Evolutionary conservation across 768 basidiomycete species (phyloP).

Genomic region (Tulasnella calospora): DNA sequence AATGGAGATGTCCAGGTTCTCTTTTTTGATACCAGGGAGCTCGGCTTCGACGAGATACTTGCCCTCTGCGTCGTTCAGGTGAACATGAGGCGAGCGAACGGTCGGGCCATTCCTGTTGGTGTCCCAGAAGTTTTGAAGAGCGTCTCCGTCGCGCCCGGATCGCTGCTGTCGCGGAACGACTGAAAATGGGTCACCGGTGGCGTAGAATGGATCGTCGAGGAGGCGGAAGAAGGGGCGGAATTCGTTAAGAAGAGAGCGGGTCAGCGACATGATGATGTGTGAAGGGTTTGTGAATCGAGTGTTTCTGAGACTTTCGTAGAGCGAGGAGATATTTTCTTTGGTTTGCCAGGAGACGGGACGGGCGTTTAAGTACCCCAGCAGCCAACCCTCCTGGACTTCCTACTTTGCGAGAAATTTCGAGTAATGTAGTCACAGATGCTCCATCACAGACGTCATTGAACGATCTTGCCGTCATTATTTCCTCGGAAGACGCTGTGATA

Average conservation of each 20-base stretch:
- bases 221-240: slow-evolving; percentile 28
- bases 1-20: slow-evolving; percentile 23
- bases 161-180: neutral
- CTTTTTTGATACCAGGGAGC: slow-evolving; percentile 23
- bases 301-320: neutral
- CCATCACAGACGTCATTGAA: neutral
- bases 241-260: slow-evolving; percentile 20
- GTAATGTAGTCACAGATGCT: no score
- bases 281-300: neutral
- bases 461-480: neutral
- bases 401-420: neutral
- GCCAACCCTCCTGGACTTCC: neutral
- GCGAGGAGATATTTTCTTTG: neutral
- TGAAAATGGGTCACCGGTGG: neutral
- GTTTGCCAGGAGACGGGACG: neutral
- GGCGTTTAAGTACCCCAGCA: neutral
- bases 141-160: neutral
- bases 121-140: neutral
- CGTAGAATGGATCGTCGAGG: slow-evolving; percentile 17
- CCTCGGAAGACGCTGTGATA: neutral
- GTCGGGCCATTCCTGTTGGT: neutral
- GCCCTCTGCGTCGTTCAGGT: slow-evolving; percentile 13
- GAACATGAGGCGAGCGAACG: slow-evolving; percentile 10
- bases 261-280: neutral
- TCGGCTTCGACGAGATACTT: slow-evolving; percentile 27